Evolutionary conservation across 176 grass and related monocot genomes (phyloP), one percentile per base, ranked within the genome.

Genomic region (Oryza officinalis): DNA sequence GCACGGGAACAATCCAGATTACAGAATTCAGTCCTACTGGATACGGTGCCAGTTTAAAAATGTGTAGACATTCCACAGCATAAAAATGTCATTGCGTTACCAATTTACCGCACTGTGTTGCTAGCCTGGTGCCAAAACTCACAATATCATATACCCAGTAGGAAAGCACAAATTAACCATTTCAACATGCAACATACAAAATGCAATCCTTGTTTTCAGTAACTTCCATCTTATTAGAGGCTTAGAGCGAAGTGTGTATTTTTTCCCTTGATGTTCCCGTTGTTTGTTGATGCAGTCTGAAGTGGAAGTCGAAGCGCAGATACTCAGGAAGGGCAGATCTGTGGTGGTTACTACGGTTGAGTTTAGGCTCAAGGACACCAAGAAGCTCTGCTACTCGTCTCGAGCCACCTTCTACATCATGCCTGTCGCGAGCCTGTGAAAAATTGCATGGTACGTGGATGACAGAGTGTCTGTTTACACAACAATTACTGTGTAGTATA

Each of bases 291-390:
- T 89, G 83, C 83, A 89, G 83, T 72, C 88, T 65, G 72, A 86
- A 67, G 83, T 89, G 67, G 78, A 86, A 46, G 78, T 89, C 20
- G 88, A 86, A 81, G 78, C 43, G 0, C 25, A 17, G 22, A 86
- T 89, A 82, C 43, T 89, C 7, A 81, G 88, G 52, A 89, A 89
- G 31, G 78, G 78, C 54, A 86, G 83, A 81, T 89, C 88, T 8
- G 66, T 89, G 6, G 72, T 86, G 27, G 88, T 89, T 43, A 89
- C 78, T 43, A 77, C 83, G 27, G 30, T 82, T 41, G 78, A 89
- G 20, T 89, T 86, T 25, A 65, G 65, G 74, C 83, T 89, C 45
- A 89, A 82, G 83, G 78, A 78, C 33, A 86, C 43, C 78, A 81
- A 89, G 35, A 72, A 67, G 57, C 78, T 89, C 54, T 86, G 88